These are phyloP conservation scores for Epithele typhae DNA, from an alignment of 768 basidiomycete species.

Conservation along the genomic window DNA sequence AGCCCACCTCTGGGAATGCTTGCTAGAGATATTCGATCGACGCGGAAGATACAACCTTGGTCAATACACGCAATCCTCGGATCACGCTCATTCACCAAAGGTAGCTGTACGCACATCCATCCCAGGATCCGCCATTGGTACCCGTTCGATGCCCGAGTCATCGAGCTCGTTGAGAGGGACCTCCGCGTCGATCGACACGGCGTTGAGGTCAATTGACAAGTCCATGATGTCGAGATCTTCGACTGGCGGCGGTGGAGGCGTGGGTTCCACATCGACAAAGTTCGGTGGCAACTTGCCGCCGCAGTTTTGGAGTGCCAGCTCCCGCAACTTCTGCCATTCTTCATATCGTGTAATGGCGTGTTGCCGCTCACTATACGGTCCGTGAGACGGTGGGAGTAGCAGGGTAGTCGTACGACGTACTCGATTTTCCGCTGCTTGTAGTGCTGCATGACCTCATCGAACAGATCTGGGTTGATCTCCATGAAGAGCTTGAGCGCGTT, in stretches of 20 bases:
- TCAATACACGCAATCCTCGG: conserved; percentile 17
- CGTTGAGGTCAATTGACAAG: conserved; percentile 84
- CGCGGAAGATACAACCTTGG: conserved; percentile 12
- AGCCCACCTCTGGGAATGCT: conserved; percentile 63
- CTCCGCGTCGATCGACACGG: conserved; percentile 72
- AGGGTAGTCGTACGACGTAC: conserved; percentile 43
- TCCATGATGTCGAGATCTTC: conserved; percentile 88
- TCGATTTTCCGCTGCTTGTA: conserved; percentile 85
- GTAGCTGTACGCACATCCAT: conserved; percentile 60
- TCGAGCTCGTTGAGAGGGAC: conserved; percentile 59
- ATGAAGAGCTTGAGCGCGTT: conserved; percentile 98
- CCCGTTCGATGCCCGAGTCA: conserved; percentile 79
- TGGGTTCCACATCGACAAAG: conserved; percentile 62
- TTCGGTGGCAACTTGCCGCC: conserved; percentile 68
- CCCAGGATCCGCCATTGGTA: conserved; percentile 91
- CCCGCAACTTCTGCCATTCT: conserved; percentile 84
- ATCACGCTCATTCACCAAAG: conserved; percentile 14
- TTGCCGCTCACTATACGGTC: conserved; percentile 69
- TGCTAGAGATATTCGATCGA: conserved; percentile 37
- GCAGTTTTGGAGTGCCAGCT: conserved; percentile 68
- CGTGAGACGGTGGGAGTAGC: conserved; percentile 1
- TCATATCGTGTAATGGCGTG: conserved; percentile 81
- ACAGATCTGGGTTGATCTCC: conserved; percentile 97
- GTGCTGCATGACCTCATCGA: conserved; percentile 89
- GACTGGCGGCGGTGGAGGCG: conserved; percentile 71